These are phyloP conservation scores for Epicoccum sorghinum DNA, from an alignment of 2,329 filamentous ascomycete species.

Conservation along the genomic window DNA sequence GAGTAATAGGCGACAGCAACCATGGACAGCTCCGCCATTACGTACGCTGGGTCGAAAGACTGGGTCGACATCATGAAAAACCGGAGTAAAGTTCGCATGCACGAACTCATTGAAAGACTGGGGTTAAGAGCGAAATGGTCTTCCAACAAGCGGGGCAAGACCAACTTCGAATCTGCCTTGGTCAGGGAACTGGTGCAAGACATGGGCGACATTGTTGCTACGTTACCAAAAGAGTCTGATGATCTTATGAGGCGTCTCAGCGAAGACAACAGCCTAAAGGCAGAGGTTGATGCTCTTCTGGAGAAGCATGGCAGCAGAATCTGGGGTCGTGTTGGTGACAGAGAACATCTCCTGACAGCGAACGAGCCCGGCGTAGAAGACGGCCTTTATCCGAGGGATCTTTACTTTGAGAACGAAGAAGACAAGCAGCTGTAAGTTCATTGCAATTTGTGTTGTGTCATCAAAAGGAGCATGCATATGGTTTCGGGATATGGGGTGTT, in stretches of 20 bases:
- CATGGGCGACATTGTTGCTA: constrained; percentile 42
- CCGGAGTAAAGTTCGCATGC: constrained; percentile 44
- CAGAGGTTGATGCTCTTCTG: constrained; percentile 38
- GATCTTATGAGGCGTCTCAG: constrained; percentile 39
- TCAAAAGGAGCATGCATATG: neutral
- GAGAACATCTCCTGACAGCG: constrained; percentile 42
- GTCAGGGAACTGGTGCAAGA: constrained; percentile 43
- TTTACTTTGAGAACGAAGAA: constrained; percentile 41
- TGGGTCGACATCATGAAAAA: constrained; percentile 48
- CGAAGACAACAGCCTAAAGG: constrained; percentile 35
- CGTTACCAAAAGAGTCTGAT: constrained; percentile 42
- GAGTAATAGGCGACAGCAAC: constrained; percentile 16
- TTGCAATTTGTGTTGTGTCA: neutral
- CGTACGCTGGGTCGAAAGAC: constrained; percentile 42
- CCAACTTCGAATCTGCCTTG: constrained; percentile 44
- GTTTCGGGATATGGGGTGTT: neutral
- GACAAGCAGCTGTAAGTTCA: constrained; percentile 38
- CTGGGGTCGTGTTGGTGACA: constrained; percentile 39
- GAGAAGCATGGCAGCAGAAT: constrained; percentile 42
- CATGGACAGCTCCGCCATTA: constrained; percentile 36
- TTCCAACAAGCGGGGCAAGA: constrained; percentile 47
- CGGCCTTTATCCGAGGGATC: constrained; percentile 38
- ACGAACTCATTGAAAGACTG: constrained; percentile 45
- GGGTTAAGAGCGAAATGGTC: constrained; percentile 46
- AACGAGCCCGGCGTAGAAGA: constrained; percentile 42